Base-by-base conservation (phyloP, 352 stramenopile genomes). In the Globisporangium heterothallicum region DNA sequence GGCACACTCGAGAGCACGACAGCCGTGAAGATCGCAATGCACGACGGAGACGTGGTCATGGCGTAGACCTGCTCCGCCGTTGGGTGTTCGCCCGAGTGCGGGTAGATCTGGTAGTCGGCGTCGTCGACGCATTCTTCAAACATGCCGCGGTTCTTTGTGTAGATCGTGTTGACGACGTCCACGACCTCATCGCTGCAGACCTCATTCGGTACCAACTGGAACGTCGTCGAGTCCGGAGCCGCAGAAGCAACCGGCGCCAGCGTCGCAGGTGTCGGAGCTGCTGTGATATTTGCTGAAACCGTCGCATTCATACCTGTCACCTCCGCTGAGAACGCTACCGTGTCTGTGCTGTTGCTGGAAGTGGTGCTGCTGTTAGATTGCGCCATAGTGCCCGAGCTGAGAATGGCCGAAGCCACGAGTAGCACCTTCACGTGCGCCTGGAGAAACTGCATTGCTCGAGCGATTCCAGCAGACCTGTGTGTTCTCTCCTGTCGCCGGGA, bases 101-200 rank as follows among this genome's bases (percentile, higher is more conserved):
- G 76, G 58, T 82, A 87, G 44, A 87, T 80, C 53, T 81, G 71
- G 61, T 85, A 87, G 38, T 74, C 42, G 9, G 66, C 67, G 21
- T 75, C 71, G 5, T 44, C 44, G 12, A 85, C 72, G 47, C 76
- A 87, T 51, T 79, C 45, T 45, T 82, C 67, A 42, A 84, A 84
- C 10, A 81, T 71, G 21, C 57, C 66, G 9, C 65, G 68, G 63
- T 77, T 82, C 58, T 80, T 77, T 21, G 60, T 56, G 59, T 87
- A 87, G 46, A 87, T 70, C 21, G 53, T 60, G 58, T 76, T 69
- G 25, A 79, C 58, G 14, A 65, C 72, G 38, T 82, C 57, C 22
- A 75, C 66, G 3, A 79, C 66, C 1, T 49, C 34, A 19, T 77
- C 26, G 29, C 56, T 68, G 51, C 74, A 86, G 18, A 67, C 49